Conservation (phyloP, 441 rosid species). For the Adansonia grandidieri region DNA sequence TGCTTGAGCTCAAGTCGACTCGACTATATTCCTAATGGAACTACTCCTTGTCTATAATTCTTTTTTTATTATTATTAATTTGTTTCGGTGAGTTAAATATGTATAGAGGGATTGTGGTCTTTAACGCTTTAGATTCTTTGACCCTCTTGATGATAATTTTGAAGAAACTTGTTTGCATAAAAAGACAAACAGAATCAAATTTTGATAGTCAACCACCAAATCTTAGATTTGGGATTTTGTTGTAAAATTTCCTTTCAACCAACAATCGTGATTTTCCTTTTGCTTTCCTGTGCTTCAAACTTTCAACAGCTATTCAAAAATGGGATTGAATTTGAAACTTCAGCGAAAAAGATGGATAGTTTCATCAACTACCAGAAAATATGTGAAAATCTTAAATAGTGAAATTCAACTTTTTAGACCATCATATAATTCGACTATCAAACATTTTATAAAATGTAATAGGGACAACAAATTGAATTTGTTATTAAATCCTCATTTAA, state of each 20-base stretch:
- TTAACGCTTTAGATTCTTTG: constrained; percentile 16
- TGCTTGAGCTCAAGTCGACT: too few relatives aligned
- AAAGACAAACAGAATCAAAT: not conserved
- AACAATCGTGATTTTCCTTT: not conserved
- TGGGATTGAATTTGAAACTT: not conserved
- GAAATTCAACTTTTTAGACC: too few relatives aligned
- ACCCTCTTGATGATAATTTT: not conserved
- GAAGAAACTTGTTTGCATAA: not conserved
- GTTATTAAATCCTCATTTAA: not conserved
- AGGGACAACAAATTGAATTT: not conserved
- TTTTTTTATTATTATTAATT: too few relatives aligned
- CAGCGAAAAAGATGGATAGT: not conserved
- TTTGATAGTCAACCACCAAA: not conserved
- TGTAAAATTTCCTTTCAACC: not conserved
- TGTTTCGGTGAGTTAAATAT: too few relatives aligned
- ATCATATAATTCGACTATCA: not conserved
- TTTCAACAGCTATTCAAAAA: not conserved
- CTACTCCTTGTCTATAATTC: too few relatives aligned
- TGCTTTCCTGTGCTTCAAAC: not conserved
- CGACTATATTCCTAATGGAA: too few relatives aligned
- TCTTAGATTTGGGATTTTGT: not conserved
- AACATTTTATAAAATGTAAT: not conserved
- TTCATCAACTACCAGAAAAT: not conserved
- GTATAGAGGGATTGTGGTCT: not conserved
- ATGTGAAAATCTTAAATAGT: not conserved